Percentiles rank a stretch among this genome's conserved stretches.
phyloP scores from a whole-genome alignment of 768 basidiomycete species.

The Suillus subaureus region DNA sequence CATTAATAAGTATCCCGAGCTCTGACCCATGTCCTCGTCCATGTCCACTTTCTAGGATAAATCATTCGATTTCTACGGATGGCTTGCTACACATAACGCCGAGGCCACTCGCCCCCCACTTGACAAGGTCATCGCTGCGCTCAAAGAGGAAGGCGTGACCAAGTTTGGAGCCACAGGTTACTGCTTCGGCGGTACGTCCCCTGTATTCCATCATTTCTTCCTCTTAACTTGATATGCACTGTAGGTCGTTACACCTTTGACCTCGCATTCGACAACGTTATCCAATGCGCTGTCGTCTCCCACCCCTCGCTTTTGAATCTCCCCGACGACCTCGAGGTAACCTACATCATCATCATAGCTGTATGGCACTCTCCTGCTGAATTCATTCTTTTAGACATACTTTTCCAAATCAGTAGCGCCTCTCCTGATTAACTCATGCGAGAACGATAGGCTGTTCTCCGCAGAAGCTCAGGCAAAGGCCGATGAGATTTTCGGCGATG shows the following conservation, averaged over 20 bases:
- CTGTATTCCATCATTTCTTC: background rate
- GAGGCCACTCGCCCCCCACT: conserved; percentile 37
- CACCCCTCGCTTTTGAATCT: conserved; percentile 67
- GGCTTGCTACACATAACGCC: conserved; percentile 46
- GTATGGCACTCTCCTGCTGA: background rate
- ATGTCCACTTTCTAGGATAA: conserved; percentile 13
- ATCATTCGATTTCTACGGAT: conserved; percentile 42
- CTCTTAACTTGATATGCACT: background rate
- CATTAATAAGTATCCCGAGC: background rate
- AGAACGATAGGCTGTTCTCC: conserved; percentile 54
- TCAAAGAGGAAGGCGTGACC: conserved; percentile 41
- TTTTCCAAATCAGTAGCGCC: conserved; percentile 47
- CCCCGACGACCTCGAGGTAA: conserved; percentile 64
- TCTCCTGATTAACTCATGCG: conserved; percentile 70
- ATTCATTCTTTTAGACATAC: conserved; percentile 47
- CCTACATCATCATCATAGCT: background rate
- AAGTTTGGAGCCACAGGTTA: conserved; percentile 44
- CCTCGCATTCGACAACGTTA: conserved; percentile 56
- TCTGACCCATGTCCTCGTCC: background rate
- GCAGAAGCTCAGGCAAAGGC: conserved; percentile 44
- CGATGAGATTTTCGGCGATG: conserved; percentile 51
- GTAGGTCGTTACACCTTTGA: conserved; percentile 61
- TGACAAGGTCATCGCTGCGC: conserved; percentile 39
- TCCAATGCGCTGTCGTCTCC: conserved; percentile 49
- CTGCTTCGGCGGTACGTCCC: conserved; percentile 40